These are phyloP conservation scores for Paecilomyces dactylethromorphus DNA, from an alignment of 2,329 filamentous ascomycete genomes.

Conservation along the genomic window DNA sequence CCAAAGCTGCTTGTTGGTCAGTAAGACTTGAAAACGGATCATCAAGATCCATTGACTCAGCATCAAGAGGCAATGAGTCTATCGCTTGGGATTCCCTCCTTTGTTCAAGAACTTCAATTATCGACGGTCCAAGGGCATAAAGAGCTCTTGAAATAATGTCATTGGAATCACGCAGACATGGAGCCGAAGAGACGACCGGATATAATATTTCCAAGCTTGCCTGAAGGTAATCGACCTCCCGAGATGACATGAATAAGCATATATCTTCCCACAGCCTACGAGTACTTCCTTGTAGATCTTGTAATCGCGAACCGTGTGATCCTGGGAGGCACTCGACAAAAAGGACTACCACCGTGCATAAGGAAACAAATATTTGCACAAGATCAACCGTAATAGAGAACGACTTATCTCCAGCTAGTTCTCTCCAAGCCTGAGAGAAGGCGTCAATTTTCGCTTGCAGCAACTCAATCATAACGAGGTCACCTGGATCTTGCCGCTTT, in stretches of 20 bases:
- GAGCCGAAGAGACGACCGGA: constrained; percentile 22
- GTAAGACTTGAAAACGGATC: constrained; percentile 23
- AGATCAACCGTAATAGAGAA: constrained; percentile 44
- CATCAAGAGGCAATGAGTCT: constrained; percentile 4
- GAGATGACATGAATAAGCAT: constrained; percentile 23
- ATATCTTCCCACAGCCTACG: constrained; percentile 27
- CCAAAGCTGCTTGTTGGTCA: constrained; percentile 14
- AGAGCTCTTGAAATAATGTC: constrained; percentile 18
- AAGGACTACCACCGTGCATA: constrained; percentile 39
- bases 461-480: constrained; percentile 38
- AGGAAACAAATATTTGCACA: constrained; percentile 43
- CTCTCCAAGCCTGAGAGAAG: constrained; percentile 39
- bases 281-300: constrained; percentile 21
- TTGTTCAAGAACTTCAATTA: constrained; percentile 25
- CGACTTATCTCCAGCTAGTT: constrained; percentile 34
- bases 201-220: constrained; percentile 26
- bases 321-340: constrained; percentile 29
- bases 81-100: constrained; percentile 15
- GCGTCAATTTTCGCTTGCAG: constrained; percentile 40
- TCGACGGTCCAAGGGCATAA: constrained; percentile 17
- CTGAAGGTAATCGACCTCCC: constrained; percentile 21
- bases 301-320: constrained; percentile 21
- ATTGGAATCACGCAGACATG: constrained; percentile 9
- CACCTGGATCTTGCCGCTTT: constrained; percentile 25
- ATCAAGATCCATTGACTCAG: constrained; percentile 40